A percentile compares a stretch with the other conserved stretches of the same genome.
Conservation (phyloP, 371 early-diverging fungal species). For the Batkoa obscura region DNA sequence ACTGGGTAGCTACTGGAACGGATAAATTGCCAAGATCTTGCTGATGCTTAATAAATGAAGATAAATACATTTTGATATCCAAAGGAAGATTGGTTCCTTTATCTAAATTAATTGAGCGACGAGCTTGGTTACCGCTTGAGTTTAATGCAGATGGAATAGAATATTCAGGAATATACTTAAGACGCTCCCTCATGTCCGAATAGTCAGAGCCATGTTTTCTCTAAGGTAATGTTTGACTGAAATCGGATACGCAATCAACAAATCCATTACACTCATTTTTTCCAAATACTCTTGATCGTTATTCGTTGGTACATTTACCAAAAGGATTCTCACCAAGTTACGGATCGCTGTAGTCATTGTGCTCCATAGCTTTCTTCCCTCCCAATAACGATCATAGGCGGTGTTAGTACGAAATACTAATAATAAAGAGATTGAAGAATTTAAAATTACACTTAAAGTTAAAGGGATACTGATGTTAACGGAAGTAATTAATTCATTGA, state of each 20-base stretch:
- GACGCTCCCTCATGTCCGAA: slow-evolving; percentile 12
- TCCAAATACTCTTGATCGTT: slow-evolving; percentile 18
- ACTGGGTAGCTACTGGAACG: slow-evolving; percentile 13
- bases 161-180: slow-evolving; percentile 1
- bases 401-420: slow-evolving; percentile 64
- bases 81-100: slow-evolving; percentile 21
- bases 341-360: slow-evolving; percentile 25
- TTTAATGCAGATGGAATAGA: slow-evolving; percentile 6
- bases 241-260: slow-evolving; percentile 42
- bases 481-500: not conserved
- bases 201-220: slow-evolving; percentile 23
- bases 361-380: slow-evolving; percentile 51
- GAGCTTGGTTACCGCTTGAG: not conserved
- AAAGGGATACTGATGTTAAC: slow-evolving; percentile 12
- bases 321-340: slow-evolving; percentile 23
- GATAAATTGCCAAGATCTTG: slow-evolving; percentile 11
- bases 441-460: slow-evolving; percentile 24
- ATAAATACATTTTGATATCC: slow-evolving; percentile 20
- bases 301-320: slow-evolving; percentile 20
- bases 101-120: slow-evolving; percentile 12
- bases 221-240: slow-evolving; percentile 56
- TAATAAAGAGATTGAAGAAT: slow-evolving; percentile 37
- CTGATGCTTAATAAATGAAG: slow-evolving; percentile 17
- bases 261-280: slow-evolving; percentile 38
- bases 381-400: slow-evolving; percentile 39